These are phyloP conservation scores for Penicillium sp. DNA, from an alignment of 2,329 filamentous ascomycete species.

Conservation along the genomic window DNA sequence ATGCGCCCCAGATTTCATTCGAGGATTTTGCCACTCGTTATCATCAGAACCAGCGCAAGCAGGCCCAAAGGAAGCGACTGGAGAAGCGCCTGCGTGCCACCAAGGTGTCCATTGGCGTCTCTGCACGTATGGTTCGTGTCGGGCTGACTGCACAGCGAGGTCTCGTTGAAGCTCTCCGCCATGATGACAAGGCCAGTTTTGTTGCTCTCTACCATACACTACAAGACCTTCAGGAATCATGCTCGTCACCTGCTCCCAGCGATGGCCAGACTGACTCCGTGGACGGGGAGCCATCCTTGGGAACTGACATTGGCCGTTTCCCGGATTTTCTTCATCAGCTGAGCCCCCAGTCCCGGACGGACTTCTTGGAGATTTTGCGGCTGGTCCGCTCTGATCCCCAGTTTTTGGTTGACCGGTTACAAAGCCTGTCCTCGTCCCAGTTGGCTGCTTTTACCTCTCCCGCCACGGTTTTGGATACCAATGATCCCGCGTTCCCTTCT, in stretches of 20 bases:
- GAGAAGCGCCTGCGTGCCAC: slow-evolving; percentile 40
- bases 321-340: slow-evolving; percentile 59
- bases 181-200: slow-evolving; percentile 46
- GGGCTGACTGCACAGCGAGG: slow-evolving; percentile 42
- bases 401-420: slow-evolving; percentile 80
- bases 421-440: slow-evolving; percentile 71
- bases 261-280: slow-evolving; percentile 35
- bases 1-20: slow-evolving; percentile 34
- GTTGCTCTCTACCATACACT: slow-evolving; percentile 44
- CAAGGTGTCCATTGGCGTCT: slow-evolving; percentile 43
- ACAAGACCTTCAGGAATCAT: slow-evolving; percentile 44
- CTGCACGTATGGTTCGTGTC: slow-evolving; percentile 41
- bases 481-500: slow-evolving; percentile 78
- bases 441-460: slow-evolving; percentile 74
- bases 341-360: slow-evolving; percentile 69
- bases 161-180: slow-evolving; percentile 44
- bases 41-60: slow-evolving; percentile 42
- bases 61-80: slow-evolving; percentile 38
- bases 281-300: slow-evolving; percentile 33
- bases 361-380: slow-evolving; percentile 74
- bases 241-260: slow-evolving; percentile 30
- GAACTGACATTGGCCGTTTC: slow-evolving; percentile 34
- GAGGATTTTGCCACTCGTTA: slow-evolving; percentile 44
- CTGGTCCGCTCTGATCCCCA: slow-evolving; percentile 82
- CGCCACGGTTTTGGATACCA: slow-evolving; percentile 73